Conservation (phyloP, 2,329 filamentous ascomycete species). For the Apiospora arundinis region DNA sequence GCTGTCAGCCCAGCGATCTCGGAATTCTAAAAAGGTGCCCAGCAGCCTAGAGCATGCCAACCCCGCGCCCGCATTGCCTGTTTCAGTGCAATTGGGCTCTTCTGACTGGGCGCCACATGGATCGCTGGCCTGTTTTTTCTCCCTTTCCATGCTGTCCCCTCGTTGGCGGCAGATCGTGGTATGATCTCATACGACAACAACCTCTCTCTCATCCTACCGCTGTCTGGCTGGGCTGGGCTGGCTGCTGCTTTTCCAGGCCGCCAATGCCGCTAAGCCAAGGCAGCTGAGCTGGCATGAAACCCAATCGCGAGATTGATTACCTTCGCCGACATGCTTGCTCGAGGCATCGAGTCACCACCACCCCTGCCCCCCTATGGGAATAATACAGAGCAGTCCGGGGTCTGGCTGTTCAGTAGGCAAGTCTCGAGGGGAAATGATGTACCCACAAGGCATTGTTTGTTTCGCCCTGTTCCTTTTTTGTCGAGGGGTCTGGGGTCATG, state of each 20-base stretch:
- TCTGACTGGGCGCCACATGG: background rate
- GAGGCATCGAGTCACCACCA: background rate
- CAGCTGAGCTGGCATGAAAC: slow-evolving; percentile 12
- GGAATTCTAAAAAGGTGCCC: background rate
- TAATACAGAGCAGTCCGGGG: background rate
- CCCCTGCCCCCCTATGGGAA: no score
- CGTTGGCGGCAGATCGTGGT: slow-evolving; percentile 16
- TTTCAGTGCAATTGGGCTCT: background rate
- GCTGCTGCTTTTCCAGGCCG: background rate
- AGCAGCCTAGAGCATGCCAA: background rate
- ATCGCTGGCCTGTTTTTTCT: background rate
- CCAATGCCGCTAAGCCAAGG: slow-evolving; percentile 8
- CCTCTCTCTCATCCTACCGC: background rate
- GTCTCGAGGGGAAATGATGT: background rate
- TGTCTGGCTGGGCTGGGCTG: background rate
- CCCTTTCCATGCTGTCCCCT: background rate
- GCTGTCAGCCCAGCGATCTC: slow-evolving; percentile 10
- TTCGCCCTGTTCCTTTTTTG: slow-evolving; percentile 1
- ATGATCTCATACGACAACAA: slow-evolving; percentile 6
- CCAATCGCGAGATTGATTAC: slow-evolving; percentile 1
- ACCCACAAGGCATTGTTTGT: background rate
- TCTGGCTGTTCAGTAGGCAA: background rate
- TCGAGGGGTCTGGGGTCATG: background rate
- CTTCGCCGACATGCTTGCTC: background rate
- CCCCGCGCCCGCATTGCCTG: slow-evolving; percentile 13